Base-by-base conservation (phyloP, 2,329 filamentous ascomycete genomes). In the Diplocarpon rosae region DNA sequence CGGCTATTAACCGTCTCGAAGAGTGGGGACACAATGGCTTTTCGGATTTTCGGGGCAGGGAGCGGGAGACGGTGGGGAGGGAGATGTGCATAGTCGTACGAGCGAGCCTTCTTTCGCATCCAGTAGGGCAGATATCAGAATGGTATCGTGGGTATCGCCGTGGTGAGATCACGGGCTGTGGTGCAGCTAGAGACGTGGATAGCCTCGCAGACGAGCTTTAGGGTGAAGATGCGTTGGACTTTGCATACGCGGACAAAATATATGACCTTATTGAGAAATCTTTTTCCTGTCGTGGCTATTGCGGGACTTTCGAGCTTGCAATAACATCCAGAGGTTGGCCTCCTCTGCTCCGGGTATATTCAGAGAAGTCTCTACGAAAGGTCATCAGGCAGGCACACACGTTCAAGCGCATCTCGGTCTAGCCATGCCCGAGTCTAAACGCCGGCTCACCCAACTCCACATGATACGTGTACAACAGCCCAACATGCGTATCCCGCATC, bases 1-100 rank as follows among this genome's bases (percentile, higher is more conserved):
- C 12, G 59, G 59, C 53, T 95, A 93, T 73, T 95, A 79, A 37
- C 29, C 16, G 24, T 34, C 37, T n/a, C n/a, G n/a, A n/a, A n/a
- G n/a, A n/a, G n/a, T n/a, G n/a, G n/a, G n/a, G n/a, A n/a, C n/a
- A n/a, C n/a, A 20, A n/a, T 24, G 29, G 39, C 31, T 34, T 29
- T 29, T 30, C 29, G 33, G 24, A 42, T 35, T 31, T 32, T n/a
- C 32, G 20, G 20, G 20, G 20, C 20, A 24, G 20, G 4, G 20
- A 24, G 20, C 20, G 20, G 20, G 44, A 15, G 20, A 16, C 31
- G 37, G 46, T 48, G 24, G 37, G 41, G 37, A 27, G 16, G 16
- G 28, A 38, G 44, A 53, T 48, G 42, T 53, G 52, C 49, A 55
- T 52, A 47, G 43, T 28, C 33, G 45, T 46, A 42, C 39, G 28